Conservation (phyloP, 2,329 filamentous ascomycete genomes). For the Scedosporium minutisporum region DNA sequence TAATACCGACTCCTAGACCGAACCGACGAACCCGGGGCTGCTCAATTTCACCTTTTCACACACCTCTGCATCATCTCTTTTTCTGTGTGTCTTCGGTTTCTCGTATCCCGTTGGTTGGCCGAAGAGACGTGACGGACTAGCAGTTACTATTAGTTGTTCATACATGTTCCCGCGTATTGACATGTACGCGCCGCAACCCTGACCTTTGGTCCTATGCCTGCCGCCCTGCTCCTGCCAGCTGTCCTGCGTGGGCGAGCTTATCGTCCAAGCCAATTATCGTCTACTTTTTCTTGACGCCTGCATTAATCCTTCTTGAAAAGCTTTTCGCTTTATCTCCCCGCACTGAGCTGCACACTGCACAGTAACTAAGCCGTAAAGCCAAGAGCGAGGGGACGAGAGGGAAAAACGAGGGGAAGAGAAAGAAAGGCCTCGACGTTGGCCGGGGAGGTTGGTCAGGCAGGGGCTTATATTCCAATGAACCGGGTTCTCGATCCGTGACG, state of each 20-base stretch:
- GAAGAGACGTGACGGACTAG: neutral
- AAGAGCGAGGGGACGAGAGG: neutral
- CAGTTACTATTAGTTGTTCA: neutral
- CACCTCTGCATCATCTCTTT: neutral
- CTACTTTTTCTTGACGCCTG: neutral
- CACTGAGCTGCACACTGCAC: neutral
- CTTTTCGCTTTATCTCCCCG: neutral
- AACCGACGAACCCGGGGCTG: neutral
- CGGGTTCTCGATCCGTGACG: neutral
- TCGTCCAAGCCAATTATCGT: neutral
- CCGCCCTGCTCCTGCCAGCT: neutral
- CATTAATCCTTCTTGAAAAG: neutral
- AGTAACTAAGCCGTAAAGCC: neutral
- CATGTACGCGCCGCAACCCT: neutral
- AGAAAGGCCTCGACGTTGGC: no score
- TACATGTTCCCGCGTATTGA: neutral
- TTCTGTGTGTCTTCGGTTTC: no score
- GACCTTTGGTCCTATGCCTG: neutral
- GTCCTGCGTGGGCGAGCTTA: neutral
- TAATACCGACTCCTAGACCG: neutral
- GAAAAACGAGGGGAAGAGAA: neutral
- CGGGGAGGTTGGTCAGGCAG: no score
- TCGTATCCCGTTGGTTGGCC: neutral
- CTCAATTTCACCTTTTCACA: neutral
- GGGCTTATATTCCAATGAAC: neutral